Base-by-base conservation (phyloP, 1,139 yeast genomes). In the Diutina rugosa region DNA sequence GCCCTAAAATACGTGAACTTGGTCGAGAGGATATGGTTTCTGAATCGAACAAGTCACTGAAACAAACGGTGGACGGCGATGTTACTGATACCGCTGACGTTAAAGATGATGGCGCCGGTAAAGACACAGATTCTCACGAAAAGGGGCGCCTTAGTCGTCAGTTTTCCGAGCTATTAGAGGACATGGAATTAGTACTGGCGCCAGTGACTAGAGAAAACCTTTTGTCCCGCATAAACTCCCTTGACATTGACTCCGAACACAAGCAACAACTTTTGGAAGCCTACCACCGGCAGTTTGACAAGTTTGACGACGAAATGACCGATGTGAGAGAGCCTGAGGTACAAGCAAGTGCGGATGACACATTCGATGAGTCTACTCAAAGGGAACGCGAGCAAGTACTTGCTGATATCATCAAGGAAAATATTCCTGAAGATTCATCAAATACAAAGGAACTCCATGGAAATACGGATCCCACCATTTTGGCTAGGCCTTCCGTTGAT, bases 21-120 rank as follows among this genome's bases (percentile, higher is more conserved):
- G 53, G 52, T 56, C 32, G 28, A 44, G 56, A 51, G 4, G 46
- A 56, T 7, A 32, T 48, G 9, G 7, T 58, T 55, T 81, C 76
- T 0, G 66, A 84, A 4, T 90, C 89, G 0, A 66, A 32, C 28
- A 14, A 28, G 46, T 97, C 90, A 58, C 90, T 90, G 28, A 77
- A 85, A 56, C 97, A 91, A 65, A 96, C 90, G 67, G 96, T 87
- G 0, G 83, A 87, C 12, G 97, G 84, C 0, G 9, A 47, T 26
- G 12, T 21, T 35, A 12, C 41, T 10, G 6, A 35, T 35, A 84
- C 26, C 26, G 26, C 26, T 21, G 97, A 90, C 58, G 90, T 90
- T 29, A 77, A 85, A 56, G 97, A 91, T 65, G 97, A 90, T 67
- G 96, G 87, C 0, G 83, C 87, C 12, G 97, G 84, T 0, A 12